These are phyloP conservation scores for Mariannaea sp. DNA, from an alignment of 2,329 filamentous ascomycete genomes.

Conservation along the genomic window DNA sequence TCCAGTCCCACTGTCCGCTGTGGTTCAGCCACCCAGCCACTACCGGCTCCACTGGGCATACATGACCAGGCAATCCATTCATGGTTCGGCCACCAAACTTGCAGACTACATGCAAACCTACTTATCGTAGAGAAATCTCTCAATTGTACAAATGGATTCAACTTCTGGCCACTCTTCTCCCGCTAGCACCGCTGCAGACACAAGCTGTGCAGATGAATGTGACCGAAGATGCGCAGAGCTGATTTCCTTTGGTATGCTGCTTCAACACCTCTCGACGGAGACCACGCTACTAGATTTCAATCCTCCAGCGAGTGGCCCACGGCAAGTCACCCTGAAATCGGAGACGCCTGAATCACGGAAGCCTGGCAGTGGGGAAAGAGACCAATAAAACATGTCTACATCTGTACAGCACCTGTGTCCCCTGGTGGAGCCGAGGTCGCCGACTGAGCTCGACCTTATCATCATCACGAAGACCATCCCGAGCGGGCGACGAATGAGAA, in stretches of 20 bases:
- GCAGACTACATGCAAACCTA: too few relatives aligned
- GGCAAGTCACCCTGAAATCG: slow-evolving; percentile 14
- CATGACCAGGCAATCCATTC: too few relatives aligned
- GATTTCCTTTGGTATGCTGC: slow-evolving; percentile 44
- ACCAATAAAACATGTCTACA: too few relatives aligned
- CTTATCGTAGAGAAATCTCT: too few relatives aligned
- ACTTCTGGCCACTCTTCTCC: too few relatives aligned
- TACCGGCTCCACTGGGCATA: too few relatives aligned
- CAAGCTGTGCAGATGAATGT: slow-evolving; percentile 35
- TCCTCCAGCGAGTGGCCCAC: slow-evolving; percentile 4
- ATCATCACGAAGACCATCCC: too few relatives aligned
- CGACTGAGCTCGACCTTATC: not conserved
- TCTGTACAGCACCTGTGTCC: not conserved
- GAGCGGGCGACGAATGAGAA: not conserved
- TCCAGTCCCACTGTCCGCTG: too few relatives aligned
- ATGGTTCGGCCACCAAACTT: too few relatives aligned
- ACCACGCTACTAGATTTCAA: slow-evolving; percentile 32
- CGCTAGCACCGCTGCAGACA: slow-evolving; percentile 18
- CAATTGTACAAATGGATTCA: not conserved
- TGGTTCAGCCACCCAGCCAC: too few relatives aligned
- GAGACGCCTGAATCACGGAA: slow-evolving; percentile 9
- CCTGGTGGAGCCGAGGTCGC: not conserved
- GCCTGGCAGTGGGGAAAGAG: not conserved
- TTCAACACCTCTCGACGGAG: slow-evolving; percentile 42
- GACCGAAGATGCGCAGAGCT: slow-evolving; percentile 42